Base-by-base conservation (phyloP, 331 rosid genomes). In the Rhamnella rubrinervis region DNA sequence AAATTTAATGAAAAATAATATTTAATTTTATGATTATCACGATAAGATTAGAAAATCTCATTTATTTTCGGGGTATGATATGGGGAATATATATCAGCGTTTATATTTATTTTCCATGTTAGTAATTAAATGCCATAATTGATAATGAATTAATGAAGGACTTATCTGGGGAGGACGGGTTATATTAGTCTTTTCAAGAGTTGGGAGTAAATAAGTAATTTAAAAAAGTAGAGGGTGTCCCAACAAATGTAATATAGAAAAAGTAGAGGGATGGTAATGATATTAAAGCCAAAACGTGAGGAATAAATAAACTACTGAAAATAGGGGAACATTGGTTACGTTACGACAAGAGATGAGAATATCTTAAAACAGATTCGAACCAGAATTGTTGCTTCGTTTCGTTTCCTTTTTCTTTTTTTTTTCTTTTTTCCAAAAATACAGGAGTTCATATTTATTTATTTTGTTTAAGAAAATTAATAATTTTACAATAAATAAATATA, bases 331-430 rank as follows among this genome's bases (percentile, higher is more conserved):
- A 64, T 66, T 75, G 74, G 81, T 70, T 79, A 68, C 84, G 75
- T 65, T 66, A 81, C 83, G 87, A 72, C 87, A 81, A 85, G 78
- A 37, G 18, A 64, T 53, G 74, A 71, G 86, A 81, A 83, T 77
- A 81, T 85, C 80, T 81, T 70, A 47, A 64, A 11, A 53, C 58
- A 74, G 87, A 88, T 77, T 77, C 83, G 47, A 66, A 56, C 81
- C 28, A 10, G 7, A 18, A 50, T 63, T 58, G 49, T 8, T 70
- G 7, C 7, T 11, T 31, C 20, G 14, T 18, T 18, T 15, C 11
- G 49, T 37, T 61, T 39, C 13, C 8, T n/a, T 6, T 23, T 28
- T n/a, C 20, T 25, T 18, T 6, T 13, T 1, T 23, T 57, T 8
- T 6, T 26, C 0, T 5, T 17, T n/a, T 5, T 6, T 8, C 44